These are phyloP conservation scores for Yamadazyma aaseri DNA, from an alignment of 1,139 yeast genomes.

Conservation along the genomic window DNA sequence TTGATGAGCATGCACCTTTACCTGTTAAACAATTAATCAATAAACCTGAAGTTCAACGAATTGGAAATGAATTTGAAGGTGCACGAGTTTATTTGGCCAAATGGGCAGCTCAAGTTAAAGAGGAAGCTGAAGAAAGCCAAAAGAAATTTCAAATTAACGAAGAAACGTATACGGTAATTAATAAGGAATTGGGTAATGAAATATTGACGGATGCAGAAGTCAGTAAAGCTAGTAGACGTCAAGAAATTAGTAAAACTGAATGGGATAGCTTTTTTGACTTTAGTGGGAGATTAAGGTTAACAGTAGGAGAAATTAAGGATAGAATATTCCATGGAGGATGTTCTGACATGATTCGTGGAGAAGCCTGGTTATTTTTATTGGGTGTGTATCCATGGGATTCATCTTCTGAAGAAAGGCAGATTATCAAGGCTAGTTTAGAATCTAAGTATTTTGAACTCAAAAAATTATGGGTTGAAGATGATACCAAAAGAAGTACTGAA, in stretches of 20 bases:
- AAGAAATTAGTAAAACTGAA: slow-evolving; percentile 65
- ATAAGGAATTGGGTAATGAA: slow-evolving; percentile 68
- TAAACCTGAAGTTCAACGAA: slow-evolving; percentile 75
- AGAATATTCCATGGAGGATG: slow-evolving; percentile 91
- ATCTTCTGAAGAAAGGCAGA: slow-evolving; percentile 62
- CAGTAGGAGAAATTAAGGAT: slow-evolving; percentile 74
- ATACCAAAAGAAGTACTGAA: slow-evolving; percentile 56
- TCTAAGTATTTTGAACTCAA: slow-evolving; percentile 67
- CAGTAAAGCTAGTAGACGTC: slow-evolving; percentile 58
- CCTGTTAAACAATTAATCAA: slow-evolving; percentile 62
- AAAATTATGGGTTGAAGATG: slow-evolving; percentile 64
- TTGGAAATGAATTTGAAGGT: slow-evolving; percentile 89
- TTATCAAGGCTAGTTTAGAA: slow-evolving; percentile 54
- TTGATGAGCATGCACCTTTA: slow-evolving; percentile 66
- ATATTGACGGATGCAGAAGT: slow-evolving; percentile 62
- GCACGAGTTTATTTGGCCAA: slow-evolving; percentile 74
- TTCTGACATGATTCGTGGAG: slow-evolving; percentile 54
- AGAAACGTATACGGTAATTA: slow-evolving; percentile 56
- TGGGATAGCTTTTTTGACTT: slow-evolving; percentile 85
- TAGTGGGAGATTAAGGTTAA: slow-evolving; percentile 68
- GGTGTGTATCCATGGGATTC: slow-evolving; percentile 92
- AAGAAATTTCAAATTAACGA: slow-evolving; percentile 58
- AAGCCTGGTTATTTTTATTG: slow-evolving; percentile 84
- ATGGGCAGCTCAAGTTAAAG: slow-evolving; percentile 96
- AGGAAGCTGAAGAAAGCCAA: slow-evolving; percentile 80